Conservation (phyloP, 2,329 filamentous ascomycete species). For the Lanzia echinophila region DNA sequence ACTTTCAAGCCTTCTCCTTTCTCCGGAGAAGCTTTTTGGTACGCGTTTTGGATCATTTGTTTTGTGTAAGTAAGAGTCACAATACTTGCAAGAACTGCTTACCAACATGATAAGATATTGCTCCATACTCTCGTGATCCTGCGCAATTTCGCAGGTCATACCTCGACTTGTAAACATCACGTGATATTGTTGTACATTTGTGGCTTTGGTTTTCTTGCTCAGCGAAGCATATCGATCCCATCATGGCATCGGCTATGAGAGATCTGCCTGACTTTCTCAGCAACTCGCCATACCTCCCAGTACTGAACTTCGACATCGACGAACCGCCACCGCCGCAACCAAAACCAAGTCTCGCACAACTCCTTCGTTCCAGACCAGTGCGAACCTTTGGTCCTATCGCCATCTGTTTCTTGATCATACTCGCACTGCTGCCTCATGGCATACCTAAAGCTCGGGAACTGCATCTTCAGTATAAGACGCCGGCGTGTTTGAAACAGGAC, state of each 20-base stretch:
- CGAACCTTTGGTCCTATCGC: conserved; percentile 21
- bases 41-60: too few relatives aligned
- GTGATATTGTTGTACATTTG: neutral
- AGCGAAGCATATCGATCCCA: neutral
- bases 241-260: neutral
- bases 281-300: conserved; percentile 24
- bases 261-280: conserved; percentile 22
- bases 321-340: conserved; percentile 3
- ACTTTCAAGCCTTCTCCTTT: too few relatives aligned
- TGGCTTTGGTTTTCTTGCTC: neutral
- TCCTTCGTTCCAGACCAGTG: conserved; percentile 33
- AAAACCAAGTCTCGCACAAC: conserved; percentile 31
- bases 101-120: too few relatives aligned
- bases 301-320: neutral
- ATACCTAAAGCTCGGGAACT: neutral
- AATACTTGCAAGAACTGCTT: too few relatives aligned
- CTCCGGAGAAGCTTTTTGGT: too few relatives aligned
- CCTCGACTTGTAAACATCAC: neutral
- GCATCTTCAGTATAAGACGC: conserved; percentile 6
- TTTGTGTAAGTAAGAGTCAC: too few relatives aligned
- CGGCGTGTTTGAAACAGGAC: neutral
- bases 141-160: too few relatives aligned
- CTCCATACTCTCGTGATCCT: too few relatives aligned
- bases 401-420: conserved; percentile 8
- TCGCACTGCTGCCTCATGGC: conserved; percentile 2